Evolutionary conservation across 352 stramenopile species (phyloP), one percentile per base, ranked within the genome.

Genomic region (Elongisporangium undulatum): DNA sequence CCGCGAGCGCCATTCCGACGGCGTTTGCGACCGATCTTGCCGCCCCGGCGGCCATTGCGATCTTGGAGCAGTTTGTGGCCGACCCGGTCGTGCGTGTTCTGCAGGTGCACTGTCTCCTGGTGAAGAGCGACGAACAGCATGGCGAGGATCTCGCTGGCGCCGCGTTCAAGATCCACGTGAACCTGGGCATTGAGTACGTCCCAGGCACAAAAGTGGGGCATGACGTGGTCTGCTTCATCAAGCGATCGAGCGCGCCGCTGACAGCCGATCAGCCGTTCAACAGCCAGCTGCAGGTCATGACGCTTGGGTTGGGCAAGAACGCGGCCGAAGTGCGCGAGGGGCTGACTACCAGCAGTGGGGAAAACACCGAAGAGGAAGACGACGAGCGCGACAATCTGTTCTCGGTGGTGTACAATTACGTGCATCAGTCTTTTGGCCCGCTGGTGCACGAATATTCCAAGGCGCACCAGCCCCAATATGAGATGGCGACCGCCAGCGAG

Each of bases 251-350:
- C 29, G 77, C 80, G 51, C 72, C 83, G 34, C 63, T 96, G 26
- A 76, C 72, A 23, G 85, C 71, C 49, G 85, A 92, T 26, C 67
- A 83, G 55, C 75, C 84, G 55, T 69, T 96, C 6, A 90, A 79
- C 66, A 76, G 91, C 39, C 87, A 96, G 66, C 69, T 96, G 26
- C 87, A 96, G 53, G 74, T 96, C 17, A 93, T 96, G 84, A 96
- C 87, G 55, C 73, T 96, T 8, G 84, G 84, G 3, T 54, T 95
- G 15, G 82, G 77, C 34, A 82, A 69, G 49, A 86, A 74, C 51
- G 59, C 45, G 52, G 61, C 45, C 23, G 73, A 81, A 45, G 67
- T 66, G 20, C 45, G 29, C 24, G 65, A 69, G 17, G 63, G 68
- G 13, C 64, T 61, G 5, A 64, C 50, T 29, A 79, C 67, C 59